Base-by-base conservation (phyloP, 2,329 filamentous ascomycete genomes). In the Aspergillus chevalieri region DNA sequence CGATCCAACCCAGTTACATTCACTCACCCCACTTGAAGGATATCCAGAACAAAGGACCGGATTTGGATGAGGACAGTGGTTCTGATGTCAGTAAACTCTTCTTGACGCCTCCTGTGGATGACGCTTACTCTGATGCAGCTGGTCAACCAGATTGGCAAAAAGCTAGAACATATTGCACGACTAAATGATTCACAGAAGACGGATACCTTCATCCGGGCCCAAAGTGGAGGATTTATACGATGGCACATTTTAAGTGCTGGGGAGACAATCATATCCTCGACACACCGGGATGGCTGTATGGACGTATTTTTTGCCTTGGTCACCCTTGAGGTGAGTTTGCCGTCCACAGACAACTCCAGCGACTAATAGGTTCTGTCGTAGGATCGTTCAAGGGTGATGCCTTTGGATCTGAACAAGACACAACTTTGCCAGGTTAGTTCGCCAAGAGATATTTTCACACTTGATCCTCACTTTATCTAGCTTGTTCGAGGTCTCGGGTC, bases 111-210 rank as follows among this genome's bases (percentile, higher is more conserved):
- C 28, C 44, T 21, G 8, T 46, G 44, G 39, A 22, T 43, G 39
- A 22, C 39, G 39, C 39, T 48, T 43, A 48, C 15, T 36, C 17
- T 43, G 34, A 14, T 48, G 24, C 24, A 44, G 46, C 39, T 48
- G 38, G 39, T 48, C 28, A 48, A 48, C 38, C 28, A 48, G 12
- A 28, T 48, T 48, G 24, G 38, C 17, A 44, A 48, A 48, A 9
- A 21, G 34, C 14, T 48, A 9, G 39, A 48, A 39, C 28, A 43
- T 19, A 48, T 48, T 34, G 17, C 38, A 48, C 39, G 39, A 48
- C 39, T 48, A 33, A n/a, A 34, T 44, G 46, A 48, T 44, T 43
- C 28, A 33, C 38, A 48, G 39, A 48, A 48, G 28, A 34, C 28
- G 22, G 46, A 48, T 43, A 15, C 39, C 46, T 22, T 48, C 17